phyloP scores from a whole-genome alignment of 202 grass and related monocot genomes.

The Miscanthus sacchariflorus region DNA sequence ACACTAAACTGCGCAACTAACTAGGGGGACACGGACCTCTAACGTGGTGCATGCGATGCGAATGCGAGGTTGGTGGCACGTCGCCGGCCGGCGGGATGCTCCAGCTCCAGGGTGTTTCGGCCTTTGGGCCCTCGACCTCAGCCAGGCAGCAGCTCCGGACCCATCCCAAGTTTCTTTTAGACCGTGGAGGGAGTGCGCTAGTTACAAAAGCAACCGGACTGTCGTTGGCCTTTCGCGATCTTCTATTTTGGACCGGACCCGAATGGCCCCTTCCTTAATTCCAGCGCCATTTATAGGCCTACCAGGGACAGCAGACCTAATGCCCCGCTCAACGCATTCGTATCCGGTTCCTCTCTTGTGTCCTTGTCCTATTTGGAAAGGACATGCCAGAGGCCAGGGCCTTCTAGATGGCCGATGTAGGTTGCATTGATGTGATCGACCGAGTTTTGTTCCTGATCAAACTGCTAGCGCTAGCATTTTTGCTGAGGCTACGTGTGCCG shows the following conservation, averaged over 20 bases:
- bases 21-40: neutral
- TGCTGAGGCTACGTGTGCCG: neutral
- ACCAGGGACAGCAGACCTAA: conserved; percentile 47
- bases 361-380: neutral
- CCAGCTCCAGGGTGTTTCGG: neutral
- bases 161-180: neutral
- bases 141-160: too few relatives aligned
- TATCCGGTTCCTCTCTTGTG: neutral
- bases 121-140: too few relatives aligned
- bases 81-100: neutral
- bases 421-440: neutral
- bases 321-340: neutral
- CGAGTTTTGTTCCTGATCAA: neutral
- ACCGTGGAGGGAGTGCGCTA: neutral
- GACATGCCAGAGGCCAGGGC: neutral
- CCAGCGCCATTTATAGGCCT: conserved; percentile 11
- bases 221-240: conserved; percentile 24
- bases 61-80: conserved; percentile 16
- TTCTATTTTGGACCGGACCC: neutral
- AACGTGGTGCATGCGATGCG: neutral
- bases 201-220: neutral
- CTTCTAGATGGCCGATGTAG: conserved; percentile 43
- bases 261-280: neutral
- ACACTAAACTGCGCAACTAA: neutral
- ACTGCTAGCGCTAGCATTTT: too few relatives aligned